A percentile compares a stretch with the other conserved stretches of the same genome.
phyloP scores from a whole-genome alignment of 2,329 filamentous ascomycete species.

The Xylaria sp. region DNA sequence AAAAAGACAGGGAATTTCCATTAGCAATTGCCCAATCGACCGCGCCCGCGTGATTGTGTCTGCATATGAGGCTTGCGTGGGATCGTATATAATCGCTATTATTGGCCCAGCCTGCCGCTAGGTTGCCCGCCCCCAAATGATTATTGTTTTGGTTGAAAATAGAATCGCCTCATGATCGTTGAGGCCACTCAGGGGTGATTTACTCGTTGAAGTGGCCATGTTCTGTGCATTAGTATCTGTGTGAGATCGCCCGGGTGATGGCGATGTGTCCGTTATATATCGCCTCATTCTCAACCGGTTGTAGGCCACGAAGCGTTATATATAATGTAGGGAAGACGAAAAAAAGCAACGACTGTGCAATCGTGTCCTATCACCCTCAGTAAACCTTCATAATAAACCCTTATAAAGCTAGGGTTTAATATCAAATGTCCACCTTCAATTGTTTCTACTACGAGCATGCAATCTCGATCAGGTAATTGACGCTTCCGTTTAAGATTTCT shows the following conservation, averaged over 20 bases:
- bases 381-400: background rate
- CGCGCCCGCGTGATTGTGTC: background rate
- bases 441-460: background rate
- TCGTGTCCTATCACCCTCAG: background rate
- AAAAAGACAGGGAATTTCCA: background rate
- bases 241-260: background rate
- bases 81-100: background rate
- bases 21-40: background rate
- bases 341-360: background rate
- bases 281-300: too few species aligned
- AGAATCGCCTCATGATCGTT: background rate
- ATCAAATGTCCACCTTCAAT: background rate
- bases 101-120: slow-evolving; percentile 2
- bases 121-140: background rate
- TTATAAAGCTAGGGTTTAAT: background rate
- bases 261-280: too few species aligned
- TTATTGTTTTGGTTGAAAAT: background rate
- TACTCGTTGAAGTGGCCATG: background rate
- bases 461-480: slow-evolving; percentile 1
- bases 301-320: too few species aligned
- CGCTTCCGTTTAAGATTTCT: background rate
- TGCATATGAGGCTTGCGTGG: slow-evolving; percentile 15
- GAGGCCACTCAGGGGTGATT: background rate
- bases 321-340: background rate
- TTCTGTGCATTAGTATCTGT: background rate